Evolutionary conservation across 495 filamentous ascomycete species (phyloP).

Genomic region (Aspergillus mulundensis): DNA sequence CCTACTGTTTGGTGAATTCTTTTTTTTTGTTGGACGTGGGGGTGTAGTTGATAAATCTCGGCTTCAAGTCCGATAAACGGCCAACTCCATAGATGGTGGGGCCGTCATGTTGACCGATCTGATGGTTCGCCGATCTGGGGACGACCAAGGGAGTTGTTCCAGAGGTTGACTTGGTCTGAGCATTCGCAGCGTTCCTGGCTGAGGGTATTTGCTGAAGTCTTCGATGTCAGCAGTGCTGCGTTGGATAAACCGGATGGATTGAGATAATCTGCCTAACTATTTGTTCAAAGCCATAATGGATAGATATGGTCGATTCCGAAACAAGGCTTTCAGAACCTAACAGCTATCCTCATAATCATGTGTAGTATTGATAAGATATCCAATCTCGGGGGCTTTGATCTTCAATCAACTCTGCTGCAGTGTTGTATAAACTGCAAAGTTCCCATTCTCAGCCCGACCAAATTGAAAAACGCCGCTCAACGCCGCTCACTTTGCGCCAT

Average conservation of each 20-base stretch:
- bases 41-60: neutral
- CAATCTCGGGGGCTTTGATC: neutral
- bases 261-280: neutral
- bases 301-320: neutral
- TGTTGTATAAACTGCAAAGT: neutral
- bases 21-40: neutral
- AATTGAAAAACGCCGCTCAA: slow-evolving; percentile 21
- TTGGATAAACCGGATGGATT: neutral
- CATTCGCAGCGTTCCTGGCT: neutral
- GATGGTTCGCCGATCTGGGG: slow-evolving; percentile 1
- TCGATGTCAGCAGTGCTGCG: neutral
- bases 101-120: slow-evolving; percentile 2
- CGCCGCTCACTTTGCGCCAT: slow-evolving; percentile 22
- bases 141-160: neutral
- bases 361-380: neutral
- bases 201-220: neutral
- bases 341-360: slow-evolving; percentile 4
- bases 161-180: neutral
- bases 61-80: slow-evolving; percentile 14
- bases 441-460: neutral
- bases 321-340: neutral
- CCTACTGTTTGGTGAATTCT: neutral
- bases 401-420: slow-evolving; percentile 2
- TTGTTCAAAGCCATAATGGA: neutral
- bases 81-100: slow-evolving; percentile 3